Evolutionary conservation across 2,329 filamentous ascomycete species (phyloP), one percentile per base, ranked within the genome.

Genomic region (Orbilia ellipsospora): DNA sequence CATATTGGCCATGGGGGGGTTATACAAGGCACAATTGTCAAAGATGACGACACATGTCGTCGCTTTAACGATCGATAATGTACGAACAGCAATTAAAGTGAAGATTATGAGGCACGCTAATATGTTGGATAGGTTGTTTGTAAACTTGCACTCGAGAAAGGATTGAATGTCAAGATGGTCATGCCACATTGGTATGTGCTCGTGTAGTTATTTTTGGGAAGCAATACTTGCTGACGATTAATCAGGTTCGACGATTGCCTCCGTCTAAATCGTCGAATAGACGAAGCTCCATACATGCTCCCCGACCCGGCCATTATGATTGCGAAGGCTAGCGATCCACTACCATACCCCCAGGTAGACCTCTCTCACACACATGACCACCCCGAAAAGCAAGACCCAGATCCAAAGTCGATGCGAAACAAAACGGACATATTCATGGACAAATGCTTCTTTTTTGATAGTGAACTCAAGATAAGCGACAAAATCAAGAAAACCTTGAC

Each of bases 171-270:
- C 82, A 94, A 93, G 82, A 90, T 97, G 73, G 92, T 99, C 16
- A 85, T 99, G 62, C 95, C 95, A 44, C 95, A 98, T 81, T 98
- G 95, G 92, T 93, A 84, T 80, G 85, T 77, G 6, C 4, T 1
- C 57, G 12, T 16, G 1, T 51, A 5, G 20, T 23, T 23, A 31
- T 57, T 16, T 12, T 20, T 55, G 40, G 36, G 2, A n/a, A 20
- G 15, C n/a, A 40, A 16, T 42, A 4, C 10, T 50, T 20, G 40
- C 52, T 66, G 54, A 64, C 26, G 26, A 18, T 3, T n/a, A 44
- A 28, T 7, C 52, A 94, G 92, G 93, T 97, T 99, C 81, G 94
- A 98, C 79, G 94, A 97, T 81, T 99, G 95, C 83, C 88, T 99
- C 78, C 95, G 92, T 82, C 88, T 99, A 28, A 94, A 94, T 59